These are phyloP conservation scores for Exobasidium rhododendri DNA, from an alignment of 1,284 basidiomycete species.

Conservation along the genomic window DNA sequence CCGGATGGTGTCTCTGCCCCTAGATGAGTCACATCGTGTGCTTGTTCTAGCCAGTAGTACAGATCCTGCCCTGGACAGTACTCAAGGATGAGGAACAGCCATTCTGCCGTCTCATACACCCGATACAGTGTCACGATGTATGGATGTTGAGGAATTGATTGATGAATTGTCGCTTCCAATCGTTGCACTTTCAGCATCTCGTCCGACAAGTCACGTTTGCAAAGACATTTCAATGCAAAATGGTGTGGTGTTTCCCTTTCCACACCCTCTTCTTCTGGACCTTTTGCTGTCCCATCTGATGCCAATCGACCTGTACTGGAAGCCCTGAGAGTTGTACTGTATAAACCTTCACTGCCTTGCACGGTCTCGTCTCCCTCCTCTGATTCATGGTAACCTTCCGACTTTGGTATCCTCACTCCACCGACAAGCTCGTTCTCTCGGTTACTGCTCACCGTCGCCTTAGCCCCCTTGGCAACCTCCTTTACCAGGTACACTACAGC, in stretches of 20 bases:
- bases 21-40: constrained; percentile 44
- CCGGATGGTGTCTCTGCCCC: constrained; percentile 9
- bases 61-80: constrained; percentile 90
- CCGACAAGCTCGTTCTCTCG: background rate
- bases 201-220: constrained; percentile 59
- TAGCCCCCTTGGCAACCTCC: constrained; percentile 26
- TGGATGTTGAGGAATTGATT: constrained; percentile 81
- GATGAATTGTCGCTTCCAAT: constrained; percentile 78
- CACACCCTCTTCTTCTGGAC: background rate
- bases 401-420: background rate
- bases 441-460: background rate
- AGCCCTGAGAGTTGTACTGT: constrained; percentile 5
- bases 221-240: constrained; percentile 93
- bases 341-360: background rate
- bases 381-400: background rate
- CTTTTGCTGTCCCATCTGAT: background rate
- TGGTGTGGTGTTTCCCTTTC: constrained; percentile 58
- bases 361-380: constrained; percentile 3
- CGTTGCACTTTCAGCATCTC: constrained; percentile 50
- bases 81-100: constrained; percentile 77
- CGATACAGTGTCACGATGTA: constrained; percentile 90
- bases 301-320: constrained; percentile 1
- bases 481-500: constrained; percentile 51
- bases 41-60: constrained; percentile 83
- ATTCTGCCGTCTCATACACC: constrained; percentile 67